Evolutionary conservation across 176 grass and related monocot genomes (phyloP), one percentile per base, ranked within the genome.

Genomic region (Elaeis guineensis): DNA sequence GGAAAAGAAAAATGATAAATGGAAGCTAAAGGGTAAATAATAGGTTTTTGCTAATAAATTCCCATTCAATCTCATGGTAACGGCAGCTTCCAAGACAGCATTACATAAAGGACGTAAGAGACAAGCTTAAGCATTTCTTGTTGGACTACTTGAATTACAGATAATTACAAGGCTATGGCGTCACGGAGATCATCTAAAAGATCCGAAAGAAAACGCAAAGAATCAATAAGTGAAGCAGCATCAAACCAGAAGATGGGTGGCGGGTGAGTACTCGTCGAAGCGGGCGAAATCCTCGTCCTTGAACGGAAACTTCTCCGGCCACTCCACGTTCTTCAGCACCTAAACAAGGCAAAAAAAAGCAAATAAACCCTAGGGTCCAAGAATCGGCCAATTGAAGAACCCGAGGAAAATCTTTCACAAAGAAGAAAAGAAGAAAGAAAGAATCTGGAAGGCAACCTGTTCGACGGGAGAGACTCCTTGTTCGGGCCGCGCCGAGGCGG

Each of bases 201-300:
- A 44, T 44, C 35, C 2, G 2, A 59, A 6, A 24, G 4, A 26
- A 7, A 59, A 59, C 16, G 25, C 6, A 30, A 25, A 64, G 12
- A 51, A 64, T 44, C 35, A 44, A 44, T n/a, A 54, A 77, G 30
- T 32, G 61, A 67, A 32, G 60, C 39, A 69, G 61, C 30, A 52
- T 49, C 64, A 61, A 69, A 77, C 52, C 64, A 68, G 65, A 49
- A 52, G 62, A 77, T 50, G 61, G n/a, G 52, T 24, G 19, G 25
- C 50, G 52, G 49, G 54, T 30, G 55, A 77, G 55, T 77, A 96
- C 86, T 96, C 83, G n/a, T 96, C 91, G 55, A 96, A 90, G 55
- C 86, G 91, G 72, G 72, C 82, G 65, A 96, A 90, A 63, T 96
- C 91, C 58, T 96, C 91, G 23, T 85, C 72, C 69, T 96, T 96